phyloP scores from a whole-genome alignment of 805 yeast genomes.

The Ogataea siamensis region DNA sequence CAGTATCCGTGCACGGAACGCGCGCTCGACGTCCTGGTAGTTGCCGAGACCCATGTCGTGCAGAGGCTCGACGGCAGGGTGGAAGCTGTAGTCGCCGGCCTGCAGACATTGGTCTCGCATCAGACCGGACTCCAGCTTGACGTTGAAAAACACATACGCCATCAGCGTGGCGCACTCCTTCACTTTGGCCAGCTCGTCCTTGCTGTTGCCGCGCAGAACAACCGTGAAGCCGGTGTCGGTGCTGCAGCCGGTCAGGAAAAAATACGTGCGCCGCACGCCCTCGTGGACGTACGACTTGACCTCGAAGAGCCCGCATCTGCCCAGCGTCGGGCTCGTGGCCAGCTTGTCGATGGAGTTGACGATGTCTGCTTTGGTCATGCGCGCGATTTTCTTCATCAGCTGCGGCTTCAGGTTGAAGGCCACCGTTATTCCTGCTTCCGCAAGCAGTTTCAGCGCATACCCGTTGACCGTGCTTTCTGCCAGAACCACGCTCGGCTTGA shows the following conservation, averaged over 20 bases:
- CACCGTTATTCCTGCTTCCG: constrained; percentile 76
- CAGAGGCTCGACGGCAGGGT: constrained; percentile 18
- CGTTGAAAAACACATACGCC: constrained; percentile 73
- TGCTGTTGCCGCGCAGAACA: constrained; percentile 77
- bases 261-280: constrained; percentile 61
- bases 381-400: constrained; percentile 73
- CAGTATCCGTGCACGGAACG: constrained; percentile 51
- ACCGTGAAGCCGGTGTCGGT: constrained; percentile 77
- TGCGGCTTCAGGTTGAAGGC: constrained; percentile 78
- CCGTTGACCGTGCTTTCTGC: constrained; percentile 83
- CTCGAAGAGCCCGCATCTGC: constrained; percentile 70
- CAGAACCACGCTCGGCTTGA: constrained; percentile 76
- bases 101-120: constrained; percentile 68
- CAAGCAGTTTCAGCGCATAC: constrained; percentile 67
- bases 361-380: constrained; percentile 80
- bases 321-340: constrained; percentile 68
- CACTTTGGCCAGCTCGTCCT: constrained; percentile 57
- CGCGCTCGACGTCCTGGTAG: constrained; percentile 31
- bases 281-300: constrained; percentile 63
- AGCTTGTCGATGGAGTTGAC: constrained; percentile 83
- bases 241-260: constrained; percentile 78
- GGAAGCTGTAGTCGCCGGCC: constrained; percentile 36
- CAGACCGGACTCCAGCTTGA: constrained; percentile 73
- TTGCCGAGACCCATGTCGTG: constrained; percentile 21
- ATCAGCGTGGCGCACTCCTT: constrained; percentile 80